Base-by-base conservation (phyloP, 331 rosid genomes). In the Telfairia occidentalis region DNA sequence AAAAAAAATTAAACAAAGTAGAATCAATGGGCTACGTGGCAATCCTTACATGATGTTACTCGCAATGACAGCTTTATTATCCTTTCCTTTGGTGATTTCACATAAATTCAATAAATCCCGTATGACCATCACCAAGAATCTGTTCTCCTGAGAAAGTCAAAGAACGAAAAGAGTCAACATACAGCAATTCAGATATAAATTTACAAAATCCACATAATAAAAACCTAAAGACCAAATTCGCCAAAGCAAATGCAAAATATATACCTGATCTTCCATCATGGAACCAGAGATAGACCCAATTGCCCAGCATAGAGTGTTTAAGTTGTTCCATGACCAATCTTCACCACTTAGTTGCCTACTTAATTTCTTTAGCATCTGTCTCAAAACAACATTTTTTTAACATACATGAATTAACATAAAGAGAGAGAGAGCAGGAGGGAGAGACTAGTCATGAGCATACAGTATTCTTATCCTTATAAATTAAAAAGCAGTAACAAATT, bases 211-310 rank as follows among this genome's bases (percentile, higher is more conserved):
- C 13, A 76, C 52, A 42, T 9, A 78, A 69, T 30, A 16, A 34
- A 15, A 70, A 52, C 50, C 50, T 35, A 54, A 32, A 45, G 7
- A 53, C 66, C 78, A 18, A 16, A 40, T 40, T 74, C 53, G 6
- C 15, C 77, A 55, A 37, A 79, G 52, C 66, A 40, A 54, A 43
- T 26, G 60, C 67, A 71, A 81, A 78, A 26, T 78, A 37, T 12
- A 52, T 77, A 92, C 99, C 97, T 95, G 99, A 79, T 95, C 99
- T 83, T 95, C 99, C 83, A 83, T 59, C 99, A 95, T 95, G 74
- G 99, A 95, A 77, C 99, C 99, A 76, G 99, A 95, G 82, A 95
- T 95, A 38, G 99, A 95, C 49, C 99, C 99, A 76, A 95, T 95
- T 64, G 99, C 99, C 99, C 99, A 95, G 80, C 99, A 95, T 29